phyloP scores from a whole-genome alignment of 2,329 filamentous ascomycete genomes.

The Fusarium equiseti region DNA sequence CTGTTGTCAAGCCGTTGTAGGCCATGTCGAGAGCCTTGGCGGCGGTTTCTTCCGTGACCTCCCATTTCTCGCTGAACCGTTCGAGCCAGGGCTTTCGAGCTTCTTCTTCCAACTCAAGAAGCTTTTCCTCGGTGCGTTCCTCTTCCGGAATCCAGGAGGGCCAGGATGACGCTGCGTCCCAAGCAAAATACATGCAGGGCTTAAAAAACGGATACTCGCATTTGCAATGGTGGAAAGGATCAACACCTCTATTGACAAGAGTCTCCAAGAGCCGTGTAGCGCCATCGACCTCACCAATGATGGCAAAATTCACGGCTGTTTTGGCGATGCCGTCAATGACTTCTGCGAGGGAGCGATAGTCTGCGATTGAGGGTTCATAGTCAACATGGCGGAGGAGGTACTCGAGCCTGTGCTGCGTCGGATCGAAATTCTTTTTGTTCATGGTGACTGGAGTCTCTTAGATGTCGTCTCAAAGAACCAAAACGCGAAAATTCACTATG shows the following conservation, averaged over 20 bases:
- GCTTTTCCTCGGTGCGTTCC: conserved; percentile 1
- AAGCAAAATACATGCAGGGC: conserved; percentile 21
- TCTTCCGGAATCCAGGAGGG: not conserved
- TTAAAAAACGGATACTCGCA: not conserved
- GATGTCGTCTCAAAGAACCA: not conserved
- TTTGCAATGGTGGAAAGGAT: not conserved
- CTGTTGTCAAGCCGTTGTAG: conserved; percentile 3
- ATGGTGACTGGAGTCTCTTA: not conserved
- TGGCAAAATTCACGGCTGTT: conserved; percentile 7
- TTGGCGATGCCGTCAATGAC: not conserved
- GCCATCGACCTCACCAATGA: not conserved
- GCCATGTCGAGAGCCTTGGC: conserved; percentile 25
- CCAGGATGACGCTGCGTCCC: conserved; percentile 17
- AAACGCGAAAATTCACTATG: not conserved
- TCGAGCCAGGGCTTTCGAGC: conserved; percentile 16
- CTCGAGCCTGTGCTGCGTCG: not conserved
- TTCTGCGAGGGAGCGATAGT: not conserved
- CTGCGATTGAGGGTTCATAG: conserved; percentile 2
- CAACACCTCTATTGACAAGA: not conserved
- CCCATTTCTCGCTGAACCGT: conserved; percentile 17
- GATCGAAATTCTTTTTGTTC: not conserved
- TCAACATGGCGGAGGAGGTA: conserved; percentile 8
- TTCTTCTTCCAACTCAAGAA: not conserved
- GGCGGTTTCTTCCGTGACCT: conserved; percentile 5
- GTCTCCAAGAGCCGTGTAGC: not conserved